Evolutionary conservation across 2,329 filamentous ascomycete genomes (phyloP).

Genomic region (Paecilomyces sp.): DNA sequence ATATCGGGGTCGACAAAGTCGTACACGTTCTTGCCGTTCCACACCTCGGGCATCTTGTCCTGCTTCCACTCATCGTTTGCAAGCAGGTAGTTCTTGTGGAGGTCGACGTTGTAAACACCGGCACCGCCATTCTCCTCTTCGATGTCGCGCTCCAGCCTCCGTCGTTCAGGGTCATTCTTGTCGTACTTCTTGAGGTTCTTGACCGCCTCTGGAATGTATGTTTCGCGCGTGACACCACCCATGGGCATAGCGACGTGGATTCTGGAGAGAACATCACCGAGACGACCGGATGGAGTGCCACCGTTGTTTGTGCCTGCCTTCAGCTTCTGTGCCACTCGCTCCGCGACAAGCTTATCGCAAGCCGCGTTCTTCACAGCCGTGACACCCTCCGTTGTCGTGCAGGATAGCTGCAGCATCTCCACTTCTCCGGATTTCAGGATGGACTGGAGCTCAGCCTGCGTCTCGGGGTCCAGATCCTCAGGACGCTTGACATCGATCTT

Average conservation of each 20-base stretch:
- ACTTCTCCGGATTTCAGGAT: slow-evolving; percentile 83
- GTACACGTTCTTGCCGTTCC: slow-evolving; percentile 94
- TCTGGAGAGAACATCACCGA: slow-evolving; percentile 83
- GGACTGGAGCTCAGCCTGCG: slow-evolving; percentile 68
- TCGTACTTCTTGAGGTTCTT: slow-evolving; percentile 82
- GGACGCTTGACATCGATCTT: slow-evolving; percentile 91
- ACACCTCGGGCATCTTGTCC: slow-evolving; percentile 89
- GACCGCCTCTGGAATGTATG: slow-evolving; percentile 80
- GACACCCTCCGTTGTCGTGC: slow-evolving; percentile 89
- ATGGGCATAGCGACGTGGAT: slow-evolving; percentile 97
- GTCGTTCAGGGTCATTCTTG: slow-evolving; percentile 76
- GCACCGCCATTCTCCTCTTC: slow-evolving; percentile 90
- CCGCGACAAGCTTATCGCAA: slow-evolving; percentile 86
- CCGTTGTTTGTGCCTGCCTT: slow-evolving; percentile 76
- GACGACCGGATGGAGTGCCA: slow-evolving; percentile 69
- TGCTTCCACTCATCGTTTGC: slow-evolving; percentile 91
- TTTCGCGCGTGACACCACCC: slow-evolving; percentile 68
- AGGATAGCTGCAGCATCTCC: slow-evolving; percentile 87
- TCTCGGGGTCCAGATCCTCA: slow-evolving; percentile 75
- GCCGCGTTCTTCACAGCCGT: slow-evolving; percentile 92
- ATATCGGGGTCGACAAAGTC: slow-evolving; percentile 98
- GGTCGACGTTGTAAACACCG: slow-evolving; percentile 91
- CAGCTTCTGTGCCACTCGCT: slow-evolving; percentile 90
- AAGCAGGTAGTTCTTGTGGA: slow-evolving; percentile 81
- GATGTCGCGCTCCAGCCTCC: slow-evolving; percentile 72